Conservation (phyloP, 2,329 filamentous ascomycete species). For the Botrytis elliptica region DNA sequence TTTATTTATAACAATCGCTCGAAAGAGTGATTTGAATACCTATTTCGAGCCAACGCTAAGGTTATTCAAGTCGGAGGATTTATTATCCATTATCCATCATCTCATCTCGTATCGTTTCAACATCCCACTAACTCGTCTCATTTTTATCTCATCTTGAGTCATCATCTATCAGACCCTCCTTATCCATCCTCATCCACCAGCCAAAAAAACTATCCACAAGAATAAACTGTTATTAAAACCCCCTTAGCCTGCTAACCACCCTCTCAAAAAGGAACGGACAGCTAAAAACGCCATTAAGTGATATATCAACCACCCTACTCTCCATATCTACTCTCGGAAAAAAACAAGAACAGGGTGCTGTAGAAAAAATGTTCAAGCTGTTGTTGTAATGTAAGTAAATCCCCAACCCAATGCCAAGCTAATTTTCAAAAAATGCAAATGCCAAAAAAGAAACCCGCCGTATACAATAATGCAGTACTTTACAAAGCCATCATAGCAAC, state of each 20-base stretch:
- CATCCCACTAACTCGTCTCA: neutral
- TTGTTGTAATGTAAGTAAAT: neutral
- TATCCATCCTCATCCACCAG: neutral
- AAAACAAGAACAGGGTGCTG: neutral
- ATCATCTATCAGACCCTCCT: neutral
- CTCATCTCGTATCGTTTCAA: neutral
- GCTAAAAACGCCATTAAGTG: conserved; percentile 7
- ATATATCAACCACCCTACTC: neutral
- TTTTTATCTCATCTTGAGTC: neutral
- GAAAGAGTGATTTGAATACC: neutral
- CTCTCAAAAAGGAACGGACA: neutral
- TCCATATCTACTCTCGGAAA: neutral
- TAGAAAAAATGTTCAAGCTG: neutral
- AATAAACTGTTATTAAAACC: neutral
- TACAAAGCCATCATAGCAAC: conserved; percentile 38
- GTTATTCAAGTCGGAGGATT: neutral
- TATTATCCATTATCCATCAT: conserved; percentile 6
- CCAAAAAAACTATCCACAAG: neutral
- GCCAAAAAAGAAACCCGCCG: neutral
- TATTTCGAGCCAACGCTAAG: neutral
- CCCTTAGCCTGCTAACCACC: neutral
- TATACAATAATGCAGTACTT: neutral
- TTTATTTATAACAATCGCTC: neutral
- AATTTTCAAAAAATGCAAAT: conserved; percentile 1
- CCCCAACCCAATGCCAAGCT: neutral